phyloP scores from a whole-genome alignment of 2,329 filamentous ascomycete species.

The Paraphaeosphaeria minitans region DNA sequence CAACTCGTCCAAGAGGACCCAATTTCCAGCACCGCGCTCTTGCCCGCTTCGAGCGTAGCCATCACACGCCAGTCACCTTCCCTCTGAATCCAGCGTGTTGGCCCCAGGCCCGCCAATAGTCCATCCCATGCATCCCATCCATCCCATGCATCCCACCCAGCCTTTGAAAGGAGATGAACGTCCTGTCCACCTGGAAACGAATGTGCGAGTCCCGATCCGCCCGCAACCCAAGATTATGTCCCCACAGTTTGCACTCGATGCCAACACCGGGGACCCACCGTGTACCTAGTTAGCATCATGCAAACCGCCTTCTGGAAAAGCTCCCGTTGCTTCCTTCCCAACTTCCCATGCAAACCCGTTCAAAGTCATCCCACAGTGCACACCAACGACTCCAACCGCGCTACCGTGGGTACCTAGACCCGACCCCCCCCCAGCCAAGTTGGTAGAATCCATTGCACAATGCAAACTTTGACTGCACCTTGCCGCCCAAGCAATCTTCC shows the following conservation, averaged over 20 bases:
- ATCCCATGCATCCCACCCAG: neutral
- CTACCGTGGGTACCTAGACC: too few species aligned
- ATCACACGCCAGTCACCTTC: constrained; percentile 1
- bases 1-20: neutral
- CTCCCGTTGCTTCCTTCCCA: too few species aligned
- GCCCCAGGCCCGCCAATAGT: neutral
- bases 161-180: too few species aligned
- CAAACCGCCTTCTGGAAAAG: neutral
- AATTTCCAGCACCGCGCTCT: constrained; percentile 1
- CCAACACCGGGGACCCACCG: neutral
- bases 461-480: too few species aligned
- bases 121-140: neutral
- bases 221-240: neutral
- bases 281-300: neutral
- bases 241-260: neutral
- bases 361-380: too few species aligned
- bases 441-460: too few species aligned
- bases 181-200: neutral
- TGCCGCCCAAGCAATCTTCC: too few species aligned
- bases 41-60: constrained; percentile 2
- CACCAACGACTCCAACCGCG: too few species aligned
- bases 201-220: neutral
- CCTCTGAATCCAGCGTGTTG: neutral
- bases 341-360: too few species aligned
- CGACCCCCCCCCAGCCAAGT: too few species aligned